A percentile compares a stretch with the other conserved stretches of the same genome.
These are phyloP conservation scores for Penicillium brasilianum DNA, from an alignment of 2,329 filamentous ascomycete genomes.

Conservation along the genomic window DNA sequence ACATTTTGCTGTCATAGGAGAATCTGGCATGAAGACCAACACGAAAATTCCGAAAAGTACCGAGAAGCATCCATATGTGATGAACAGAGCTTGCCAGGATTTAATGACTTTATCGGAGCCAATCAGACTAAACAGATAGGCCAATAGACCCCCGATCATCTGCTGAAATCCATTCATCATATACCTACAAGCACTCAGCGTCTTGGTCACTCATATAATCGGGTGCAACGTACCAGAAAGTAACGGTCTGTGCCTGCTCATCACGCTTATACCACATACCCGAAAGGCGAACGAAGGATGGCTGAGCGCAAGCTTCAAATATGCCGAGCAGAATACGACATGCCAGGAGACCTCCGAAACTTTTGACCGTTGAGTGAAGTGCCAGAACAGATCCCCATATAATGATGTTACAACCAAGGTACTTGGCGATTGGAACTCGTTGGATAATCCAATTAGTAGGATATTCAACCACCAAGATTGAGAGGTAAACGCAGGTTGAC, in stretches of 20 bases:
- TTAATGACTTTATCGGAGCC: constrained; percentile 45
- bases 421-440: constrained; percentile 70
- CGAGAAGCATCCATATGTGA: constrained; percentile 66
- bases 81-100: constrained; percentile 72
- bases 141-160: constrained; percentile 72
- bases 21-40: constrained; percentile 40
- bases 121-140: constrained; percentile 60
- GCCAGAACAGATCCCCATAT: constrained; percentile 67
- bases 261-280: constrained; percentile 73
- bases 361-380: constrained; percentile 64
- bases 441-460: constrained; percentile 70
- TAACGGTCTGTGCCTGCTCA: constrained; percentile 69
- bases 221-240: constrained; percentile 59
- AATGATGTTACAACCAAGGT: constrained; percentile 66
- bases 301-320: constrained; percentile 73
- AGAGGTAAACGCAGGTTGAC: constrained; percentile 75
- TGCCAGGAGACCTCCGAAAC: constrained; percentile 63
- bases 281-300: constrained; percentile 69
- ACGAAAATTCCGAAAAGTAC: constrained; percentile 47
- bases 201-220: too few species aligned
- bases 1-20: constrained; percentile 40
- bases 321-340: constrained; percentile 71
- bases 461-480: constrained; percentile 72
- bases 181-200: constrained; percentile 36
- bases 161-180: constrained; percentile 79